These are phyloP conservation scores for Cladorrhinum sp. DNA, from an alignment of 2,329 filamentous ascomycete genomes.

Conservation along the genomic window DNA sequence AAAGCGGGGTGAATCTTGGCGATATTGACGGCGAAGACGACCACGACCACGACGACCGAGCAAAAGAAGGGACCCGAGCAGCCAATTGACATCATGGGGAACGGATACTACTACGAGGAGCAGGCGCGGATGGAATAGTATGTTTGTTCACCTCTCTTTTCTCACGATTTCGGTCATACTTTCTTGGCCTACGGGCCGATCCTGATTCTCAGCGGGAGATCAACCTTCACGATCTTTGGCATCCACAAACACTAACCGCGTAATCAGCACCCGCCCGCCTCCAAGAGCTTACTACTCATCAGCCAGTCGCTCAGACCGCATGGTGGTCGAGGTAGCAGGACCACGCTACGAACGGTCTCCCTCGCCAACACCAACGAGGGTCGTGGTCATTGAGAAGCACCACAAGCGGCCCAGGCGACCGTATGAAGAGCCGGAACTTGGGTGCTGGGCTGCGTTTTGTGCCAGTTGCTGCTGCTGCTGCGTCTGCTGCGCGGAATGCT, in stretches of 20 bases:
- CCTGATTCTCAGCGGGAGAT: not conserved
- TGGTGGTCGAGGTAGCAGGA: conserved; percentile 11
- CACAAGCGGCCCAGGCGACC: not conserved
- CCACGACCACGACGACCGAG: not conserved
- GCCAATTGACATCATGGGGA: conserved; percentile 6
- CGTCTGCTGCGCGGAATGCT: conserved; percentile 13
- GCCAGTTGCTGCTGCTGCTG: conserved; percentile 15
- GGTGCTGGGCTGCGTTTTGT: conserved; percentile 17
- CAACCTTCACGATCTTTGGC: no score
- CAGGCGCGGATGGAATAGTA: conserved; percentile 16
- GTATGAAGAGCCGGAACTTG: not conserved
- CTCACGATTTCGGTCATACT: not conserved
- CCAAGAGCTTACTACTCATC: conserved; percentile 9
- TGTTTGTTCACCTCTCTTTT: not conserved
- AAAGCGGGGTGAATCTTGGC: conserved; percentile 2
- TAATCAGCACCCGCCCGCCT: conserved; percentile 15
- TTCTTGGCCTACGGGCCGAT: not conserved
- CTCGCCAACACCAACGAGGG: conserved; percentile 17
- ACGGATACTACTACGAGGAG: conserved; percentile 12
- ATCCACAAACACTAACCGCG: no score
- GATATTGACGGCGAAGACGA: no score
- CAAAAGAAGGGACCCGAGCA: not conserved
- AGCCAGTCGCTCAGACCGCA: not conserved
- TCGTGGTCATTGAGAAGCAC: conserved; percentile 18
- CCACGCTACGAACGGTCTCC: conserved; percentile 14